Base-by-base conservation (phyloP, 352 stramenopile species). In the Pythium insidiosum region DNA sequence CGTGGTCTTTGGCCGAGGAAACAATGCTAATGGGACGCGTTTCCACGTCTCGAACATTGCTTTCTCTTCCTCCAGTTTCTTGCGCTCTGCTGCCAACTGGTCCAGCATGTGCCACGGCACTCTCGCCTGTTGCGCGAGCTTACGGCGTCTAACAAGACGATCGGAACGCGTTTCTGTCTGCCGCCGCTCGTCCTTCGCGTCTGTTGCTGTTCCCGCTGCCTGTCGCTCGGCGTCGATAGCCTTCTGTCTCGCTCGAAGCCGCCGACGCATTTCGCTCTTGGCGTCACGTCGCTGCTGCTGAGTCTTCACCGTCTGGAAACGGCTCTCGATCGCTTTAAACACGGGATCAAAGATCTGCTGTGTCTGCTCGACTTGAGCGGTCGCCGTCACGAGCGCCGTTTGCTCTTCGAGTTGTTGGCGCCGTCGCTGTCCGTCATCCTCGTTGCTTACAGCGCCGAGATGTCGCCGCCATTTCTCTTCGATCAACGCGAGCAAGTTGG, bases 51-150 rank as follows among this genome's bases (percentile, higher is more conserved):
- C 69, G 47, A 84, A 87, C 39, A 86, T 64, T 0, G 54, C 48
- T 39, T 79, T 84, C 47, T 87, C 78, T 11, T 71, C 61, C 5
- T 66, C 67, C 5, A 85, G 35, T 24, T 66, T 66, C 21, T 57
- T 50, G 0, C 63, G 56, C 21, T 88, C 72, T 5, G 60, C 63
- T 2, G 62, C 58, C 10, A 90, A 21, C 21, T 87, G 61, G 23
- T 91, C 78, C 1, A 91, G 53, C 4, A 91, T 48, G 37, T 81
- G 55, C 75, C 78, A 88, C 21, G 78, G 76, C 21, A 88, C 67
- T 40, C 76, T 70, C 7, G 71, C 73, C 24, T 61, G 62, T 43
- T 73, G 47, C 26, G 75, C 61, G 22, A 66, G 53, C 16, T 50
- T 34, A 2, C 49, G 49, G 9, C 51, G 18, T 39, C 46, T 54